These are phyloP conservation scores for Ensete ventricosum DNA, from an alignment of 176 grass and related monocot species.

Conservation along the genomic window DNA sequence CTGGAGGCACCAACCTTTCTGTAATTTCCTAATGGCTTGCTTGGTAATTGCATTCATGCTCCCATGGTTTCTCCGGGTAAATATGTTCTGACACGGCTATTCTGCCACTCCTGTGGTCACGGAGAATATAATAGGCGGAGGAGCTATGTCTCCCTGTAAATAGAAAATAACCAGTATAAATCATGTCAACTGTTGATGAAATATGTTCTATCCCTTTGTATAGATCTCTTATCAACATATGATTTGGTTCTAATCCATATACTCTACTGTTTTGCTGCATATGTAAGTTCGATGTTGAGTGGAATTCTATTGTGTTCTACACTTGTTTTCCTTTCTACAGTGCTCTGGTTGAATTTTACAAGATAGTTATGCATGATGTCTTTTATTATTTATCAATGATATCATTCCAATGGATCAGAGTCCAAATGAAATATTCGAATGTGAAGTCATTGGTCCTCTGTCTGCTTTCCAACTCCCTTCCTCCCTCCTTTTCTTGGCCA, in stretches of 20 bases:
- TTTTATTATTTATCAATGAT: too few relatives aligned
- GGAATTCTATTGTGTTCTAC: too few relatives aligned
- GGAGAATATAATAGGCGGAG: slow-evolving; percentile 4
- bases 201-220: not conserved
- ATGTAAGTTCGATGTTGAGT: not conserved
- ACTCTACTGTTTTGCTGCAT: not conserved
- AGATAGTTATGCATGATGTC: too few relatives aligned
- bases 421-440: too few relatives aligned
- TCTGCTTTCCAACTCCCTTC: slow-evolving; percentile 6
- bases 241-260: not conserved
- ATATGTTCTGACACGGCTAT: slow-evolving; percentile 45
- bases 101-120: not conserved
- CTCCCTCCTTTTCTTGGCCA: slow-evolving; percentile 66
- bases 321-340: too few relatives aligned
- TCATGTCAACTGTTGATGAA: not conserved
- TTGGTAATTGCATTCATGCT: slow-evolving; percentile 57
- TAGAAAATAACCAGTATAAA: not conserved
- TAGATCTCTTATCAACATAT: not conserved
- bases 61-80: slow-evolving; percentile 65
- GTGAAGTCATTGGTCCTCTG: too few relatives aligned
- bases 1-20: slow-evolving; percentile 43
- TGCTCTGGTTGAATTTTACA: too few relatives aligned
- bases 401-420: too few relatives aligned
- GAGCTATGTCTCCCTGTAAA: not conserved
- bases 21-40: slow-evolving; percentile 52